phyloP scores from a whole-genome alignment of 352 stramenopile genomes.

The Globisporangium okanoganense region DNA sequence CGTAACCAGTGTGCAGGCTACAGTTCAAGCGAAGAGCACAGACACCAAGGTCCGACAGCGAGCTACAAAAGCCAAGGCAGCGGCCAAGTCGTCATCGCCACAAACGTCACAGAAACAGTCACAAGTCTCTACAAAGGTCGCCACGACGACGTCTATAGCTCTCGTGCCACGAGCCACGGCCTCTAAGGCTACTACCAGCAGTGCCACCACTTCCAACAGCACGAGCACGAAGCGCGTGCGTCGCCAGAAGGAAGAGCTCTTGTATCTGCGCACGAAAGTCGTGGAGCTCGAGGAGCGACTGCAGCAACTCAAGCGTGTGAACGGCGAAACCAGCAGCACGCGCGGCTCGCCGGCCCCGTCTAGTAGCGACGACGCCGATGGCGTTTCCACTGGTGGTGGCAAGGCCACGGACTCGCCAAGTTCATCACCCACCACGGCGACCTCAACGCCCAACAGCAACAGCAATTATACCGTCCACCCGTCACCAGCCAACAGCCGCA shows the following conservation, averaged over 20 bases:
- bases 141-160: not conserved
- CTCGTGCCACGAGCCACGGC: not conserved
- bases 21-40: not conserved
- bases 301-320: conserved; percentile 16
- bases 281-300: conserved; percentile 19
- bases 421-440: not conserved
- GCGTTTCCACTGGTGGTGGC: not conserved
- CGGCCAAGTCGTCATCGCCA: not conserved
- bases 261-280: conserved; percentile 20
- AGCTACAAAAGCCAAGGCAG: not conserved
- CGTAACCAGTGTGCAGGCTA: not conserved
- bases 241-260: conserved; percentile 20
- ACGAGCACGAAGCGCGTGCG: conserved; percentile 20
- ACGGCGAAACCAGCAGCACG: conserved; percentile 1
- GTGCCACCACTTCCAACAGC: not conserved
- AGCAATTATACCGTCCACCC: no score
- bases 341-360: conserved; percentile 7
- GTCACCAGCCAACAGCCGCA: not conserved
- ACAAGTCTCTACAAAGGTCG: not conserved
- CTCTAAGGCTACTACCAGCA: not conserved
- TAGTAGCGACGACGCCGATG: conserved; percentile 5
- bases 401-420: not conserved
- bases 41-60: conserved; percentile 2
- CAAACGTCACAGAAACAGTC: not conserved
- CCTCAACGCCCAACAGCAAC: not conserved